These are phyloP conservation scores for Mycena belliarum DNA, from an alignment of 768 basidiomycete genomes.

Conservation along the genomic window DNA sequence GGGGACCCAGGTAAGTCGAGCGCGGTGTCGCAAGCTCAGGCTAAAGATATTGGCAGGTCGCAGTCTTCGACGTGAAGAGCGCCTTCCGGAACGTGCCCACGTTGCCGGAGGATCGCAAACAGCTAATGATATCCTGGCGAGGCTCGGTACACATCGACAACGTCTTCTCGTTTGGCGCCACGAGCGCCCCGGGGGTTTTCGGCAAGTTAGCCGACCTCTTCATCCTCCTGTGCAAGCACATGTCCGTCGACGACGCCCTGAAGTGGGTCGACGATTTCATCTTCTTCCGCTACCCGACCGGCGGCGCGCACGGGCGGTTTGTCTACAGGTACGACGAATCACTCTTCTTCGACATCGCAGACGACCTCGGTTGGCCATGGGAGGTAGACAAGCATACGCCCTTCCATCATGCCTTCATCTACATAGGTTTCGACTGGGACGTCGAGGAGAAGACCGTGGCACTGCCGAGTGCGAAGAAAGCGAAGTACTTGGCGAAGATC, in stretches of 20 bases:
- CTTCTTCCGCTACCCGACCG: constrained; percentile 19
- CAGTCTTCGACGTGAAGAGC: constrained; percentile 21
- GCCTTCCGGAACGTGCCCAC: constrained; percentile 12
- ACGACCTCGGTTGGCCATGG: constrained; percentile 25
- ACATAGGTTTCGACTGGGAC: constrained; percentile 26
- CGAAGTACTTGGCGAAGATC: constrained; percentile 17
- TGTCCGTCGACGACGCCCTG: constrained; percentile 7
- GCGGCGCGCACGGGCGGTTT: not conserved
- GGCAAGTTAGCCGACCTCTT: constrained; percentile 22
- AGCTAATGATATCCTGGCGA: not conserved
- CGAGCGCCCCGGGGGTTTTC: constrained; percentile 19
- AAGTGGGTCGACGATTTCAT: constrained; percentile 30
- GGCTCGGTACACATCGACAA: constrained; percentile 18
- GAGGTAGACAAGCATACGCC: constrained; percentile 8
- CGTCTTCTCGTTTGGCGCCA: constrained; percentile 14
- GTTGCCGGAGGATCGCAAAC: constrained; percentile 1
- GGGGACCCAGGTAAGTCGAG: constrained; percentile 2
- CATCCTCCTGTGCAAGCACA: constrained; percentile 3
- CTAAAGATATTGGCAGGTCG: not conserved
- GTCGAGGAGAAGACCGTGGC: constrained; percentile 9
- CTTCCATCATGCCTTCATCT: constrained; percentile 16
- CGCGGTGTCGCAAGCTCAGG: too few relatives aligned
- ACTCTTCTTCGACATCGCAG: constrained; percentile 16
- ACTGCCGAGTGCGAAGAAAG: constrained; percentile 16
- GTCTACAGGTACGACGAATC: constrained; percentile 15